phyloP scores from a whole-genome alignment of 495 filamentous ascomycete genomes.

The Daldinia caldariorum region DNA sequence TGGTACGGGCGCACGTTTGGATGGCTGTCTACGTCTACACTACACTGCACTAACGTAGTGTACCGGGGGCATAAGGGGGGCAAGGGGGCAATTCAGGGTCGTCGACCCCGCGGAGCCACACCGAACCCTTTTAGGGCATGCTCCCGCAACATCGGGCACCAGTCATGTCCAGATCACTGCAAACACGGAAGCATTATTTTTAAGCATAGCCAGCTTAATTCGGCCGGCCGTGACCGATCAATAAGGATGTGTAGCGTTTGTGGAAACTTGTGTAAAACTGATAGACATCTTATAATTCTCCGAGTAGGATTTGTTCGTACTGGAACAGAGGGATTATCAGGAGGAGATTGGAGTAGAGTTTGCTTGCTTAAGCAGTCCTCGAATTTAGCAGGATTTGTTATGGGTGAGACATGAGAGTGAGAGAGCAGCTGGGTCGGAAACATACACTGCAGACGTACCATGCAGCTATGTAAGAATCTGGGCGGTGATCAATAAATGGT shows the following conservation, averaged over 20 bases:
- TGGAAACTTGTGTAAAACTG: not conserved
- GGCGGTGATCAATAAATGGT: not conserved
- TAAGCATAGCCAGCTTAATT: not conserved
- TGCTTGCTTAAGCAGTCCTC: not conserved
- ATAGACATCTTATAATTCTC: not conserved
- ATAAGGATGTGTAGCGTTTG: not conserved
- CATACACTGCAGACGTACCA: not conserved
- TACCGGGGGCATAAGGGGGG: not conserved
- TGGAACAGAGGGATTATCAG: not conserved
- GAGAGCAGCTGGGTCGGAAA: not conserved
- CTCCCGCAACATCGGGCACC: constrained; percentile 34
- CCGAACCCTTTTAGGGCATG: constrained; percentile 32
- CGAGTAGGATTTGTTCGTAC: not conserved
- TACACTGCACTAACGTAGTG: no score
- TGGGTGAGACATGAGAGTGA: not conserved
- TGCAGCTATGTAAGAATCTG: no score
- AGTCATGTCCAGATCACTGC: not conserved
- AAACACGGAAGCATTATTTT: not conserved
- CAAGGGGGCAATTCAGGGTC: constrained; percentile 15
- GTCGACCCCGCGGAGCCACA: constrained; percentile 28
- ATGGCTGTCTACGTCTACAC: not conserved
- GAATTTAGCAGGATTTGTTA: not conserved
- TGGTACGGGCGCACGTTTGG: not conserved
- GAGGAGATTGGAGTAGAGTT: not conserved
- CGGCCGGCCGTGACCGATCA: not conserved